Base-by-base conservation (phyloP, 352 stramenopile genomes). In the Paralagenidium karlingii region DNA sequence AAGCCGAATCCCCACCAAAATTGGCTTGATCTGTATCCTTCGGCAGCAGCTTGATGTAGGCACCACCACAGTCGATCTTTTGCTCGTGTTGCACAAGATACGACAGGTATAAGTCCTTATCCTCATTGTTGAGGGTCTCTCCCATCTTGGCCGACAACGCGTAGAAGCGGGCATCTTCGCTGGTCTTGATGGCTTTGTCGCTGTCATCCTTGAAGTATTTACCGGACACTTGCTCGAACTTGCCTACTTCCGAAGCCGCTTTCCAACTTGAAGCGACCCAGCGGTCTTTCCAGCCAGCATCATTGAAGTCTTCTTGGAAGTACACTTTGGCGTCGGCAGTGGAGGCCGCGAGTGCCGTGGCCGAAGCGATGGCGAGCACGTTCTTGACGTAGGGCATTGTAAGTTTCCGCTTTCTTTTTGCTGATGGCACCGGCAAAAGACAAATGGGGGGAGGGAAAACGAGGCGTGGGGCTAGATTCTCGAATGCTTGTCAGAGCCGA, bases 51-150 rank as follows among this genome's bases (percentile, higher is more conserved):
- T 99, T 99, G 60, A 99, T 97, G 86, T 99, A 99, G 9, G 94
- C 95, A 45, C 96, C 96, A 44, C 96, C 96, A 68, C 96, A 99
- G 60, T 99, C 95, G 29, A 98, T 69, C 45, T 96, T 89, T 67
- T 99, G 90, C 69, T 99, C 96, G 63, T 98, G 94, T 78, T 99
- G 97, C 38, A 99, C 91, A 10, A 94, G 69, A 63, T 98, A 98
- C 76, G 97, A 96, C 44, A 97, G 44, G 52, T 92, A 90, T 33
- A 97, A 49, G 41, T 96, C 71, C 62, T 89, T 92, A 47, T 58
- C 79, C 53, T 79, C 69, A 60, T 97, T 96, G 58, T 85, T 70
- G 34, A 97, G 68, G 43, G 42, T 60, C 8, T 41, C 3, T 33
- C 67, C 40, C 20, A 97, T 71, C 68, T 94, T 94, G 51, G 94